Percentiles rank a stretch among this genome's conserved stretches.
Evolutionary conservation across 345 rosid species (phyloP).

Genomic region (Brassica napus): DNA sequence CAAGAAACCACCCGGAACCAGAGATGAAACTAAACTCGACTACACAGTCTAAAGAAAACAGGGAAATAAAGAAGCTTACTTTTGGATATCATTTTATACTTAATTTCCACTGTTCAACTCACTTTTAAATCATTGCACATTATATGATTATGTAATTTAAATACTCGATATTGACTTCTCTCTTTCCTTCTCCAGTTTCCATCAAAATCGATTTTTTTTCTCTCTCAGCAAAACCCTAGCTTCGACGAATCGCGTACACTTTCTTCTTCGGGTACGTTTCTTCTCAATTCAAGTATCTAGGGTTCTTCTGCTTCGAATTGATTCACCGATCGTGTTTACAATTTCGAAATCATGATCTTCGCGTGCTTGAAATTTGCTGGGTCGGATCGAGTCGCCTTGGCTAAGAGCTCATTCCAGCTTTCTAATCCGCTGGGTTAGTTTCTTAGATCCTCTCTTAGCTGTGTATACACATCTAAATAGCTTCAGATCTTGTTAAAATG

Average conservation of each 20-base stretch:
- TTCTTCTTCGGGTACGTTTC: slow-evolving; percentile 35
- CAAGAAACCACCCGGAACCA: too few relatives aligned
- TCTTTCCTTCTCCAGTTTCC: background rate
- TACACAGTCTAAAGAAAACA: too few relatives aligned
- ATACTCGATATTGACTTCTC: background rate
- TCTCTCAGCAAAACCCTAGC: slow-evolving; percentile 25
- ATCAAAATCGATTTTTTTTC: slow-evolving; percentile 2
- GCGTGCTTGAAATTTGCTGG: slow-evolving; percentile 34
- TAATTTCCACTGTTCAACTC: too few relatives aligned
- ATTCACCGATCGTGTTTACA: background rate
- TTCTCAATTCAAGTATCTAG: slow-evolving; percentile 9
- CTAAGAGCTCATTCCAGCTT: slow-evolving; percentile 76
- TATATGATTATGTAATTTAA: background rate
- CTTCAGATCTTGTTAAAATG: slow-evolving; percentile 6
- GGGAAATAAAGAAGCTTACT: too few relatives aligned
- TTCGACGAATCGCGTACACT: slow-evolving; percentile 33
- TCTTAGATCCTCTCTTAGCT: slow-evolving; percentile 2
- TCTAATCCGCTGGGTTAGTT: slow-evolving; percentile 75
- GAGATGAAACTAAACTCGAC: too few relatives aligned
- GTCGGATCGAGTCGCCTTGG: slow-evolving; percentile 50
- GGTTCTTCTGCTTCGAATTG: slow-evolving; percentile 21
- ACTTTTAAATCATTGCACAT: too few relatives aligned
- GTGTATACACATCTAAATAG: background rate
- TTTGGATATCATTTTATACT: too few relatives aligned
- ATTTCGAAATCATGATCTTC: slow-evolving; percentile 21